Base-by-base conservation (phyloP, 352 stramenopile species). In the Phytopythium montanum region DNA sequence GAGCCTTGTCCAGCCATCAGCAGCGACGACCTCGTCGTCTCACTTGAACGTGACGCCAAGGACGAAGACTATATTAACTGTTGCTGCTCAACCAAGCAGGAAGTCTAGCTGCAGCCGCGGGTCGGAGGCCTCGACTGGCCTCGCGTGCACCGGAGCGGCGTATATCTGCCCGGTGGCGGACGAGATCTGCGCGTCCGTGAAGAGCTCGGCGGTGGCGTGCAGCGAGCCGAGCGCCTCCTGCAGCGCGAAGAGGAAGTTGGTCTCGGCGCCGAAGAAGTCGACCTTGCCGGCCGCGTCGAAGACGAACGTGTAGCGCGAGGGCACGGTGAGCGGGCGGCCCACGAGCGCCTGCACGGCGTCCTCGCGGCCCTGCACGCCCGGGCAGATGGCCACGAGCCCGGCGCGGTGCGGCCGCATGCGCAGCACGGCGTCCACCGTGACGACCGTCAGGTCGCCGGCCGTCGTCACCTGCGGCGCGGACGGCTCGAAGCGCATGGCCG, bases 241-340 rank as follows among this genome's bases (percentile, higher is more conserved):
- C 2, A 91, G 55, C 0, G 73, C 79, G 2, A 31, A 49, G 12
- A 91, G 66, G 54, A 89, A 76, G 63, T 89, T 77, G 65, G 79
- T 75, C 39, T 91, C 73, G 25, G 72, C 70, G 42, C 75, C 81
- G 34, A 88, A 75, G 76, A 75, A 89, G 38, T 46, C 88, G 25
- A 83, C 56, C 28, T 61, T 36, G 33, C 73, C 76, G 23, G 63
- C 51, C 0, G 34, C 19, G 21, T 82, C 76, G 39, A 91, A 86
- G 28, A 85, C 54, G 60, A 91, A 88, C 46, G 62, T 66, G 54
- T 88, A 75, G 59, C 71, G 72, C 12, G 76, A 73, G 0, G 68
- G 69, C 1, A 87, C 65, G 26, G 61, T 25, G 23, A 91, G 71
- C 45, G 66, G 31, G 16, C 50, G 67, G 25, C 69, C 66, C 12